Evolutionary conservation across 768 basidiomycete species (phyloP).

Genomic region (Glaciozyma martinii): DNA sequence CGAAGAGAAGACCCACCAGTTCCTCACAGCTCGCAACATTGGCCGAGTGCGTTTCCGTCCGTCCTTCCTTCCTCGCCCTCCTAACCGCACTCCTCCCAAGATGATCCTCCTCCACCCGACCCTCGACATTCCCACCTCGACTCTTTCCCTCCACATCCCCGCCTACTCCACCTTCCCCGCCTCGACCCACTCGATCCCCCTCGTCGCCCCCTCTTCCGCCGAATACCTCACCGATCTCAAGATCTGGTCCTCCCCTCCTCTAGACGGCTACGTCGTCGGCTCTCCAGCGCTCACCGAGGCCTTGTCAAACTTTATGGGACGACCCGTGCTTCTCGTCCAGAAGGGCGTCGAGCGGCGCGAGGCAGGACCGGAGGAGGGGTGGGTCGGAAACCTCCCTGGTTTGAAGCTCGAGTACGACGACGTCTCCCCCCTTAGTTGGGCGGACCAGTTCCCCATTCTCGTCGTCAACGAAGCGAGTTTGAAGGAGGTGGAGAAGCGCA

Average conservation of each 20-base stretch:
- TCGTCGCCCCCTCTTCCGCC: constrained; percentile 3
- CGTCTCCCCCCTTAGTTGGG: not conserved
- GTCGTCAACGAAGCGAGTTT: constrained; percentile 1
- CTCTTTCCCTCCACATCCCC: constrained; percentile 23
- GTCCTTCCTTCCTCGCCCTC: too few species aligned
- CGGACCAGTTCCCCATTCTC: not conserved
- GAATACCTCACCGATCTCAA: constrained; percentile 11
- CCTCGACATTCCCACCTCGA: constrained; percentile 5
- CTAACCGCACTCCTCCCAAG: not conserved
- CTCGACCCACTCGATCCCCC: not conserved
- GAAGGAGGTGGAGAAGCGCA: constrained; percentile 8
- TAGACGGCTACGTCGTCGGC: constrained; percentile 24
- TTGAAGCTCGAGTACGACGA: not conserved
- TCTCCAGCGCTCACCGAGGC: constrained; percentile 5
- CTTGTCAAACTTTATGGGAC: constrained; percentile 17
- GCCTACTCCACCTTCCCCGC: not conserved
- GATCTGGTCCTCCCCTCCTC: constrained; percentile 15
- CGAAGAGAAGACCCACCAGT: constrained; percentile 18
- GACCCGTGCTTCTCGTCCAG: constrained; percentile 11
- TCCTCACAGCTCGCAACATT: constrained; percentile 28
- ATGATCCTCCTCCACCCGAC: constrained; percentile 27
- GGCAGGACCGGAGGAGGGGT: not conserved
- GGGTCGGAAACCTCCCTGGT: not conserved
- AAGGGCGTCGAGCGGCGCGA: constrained; percentile 12
- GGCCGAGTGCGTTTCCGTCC: constrained; percentile 6